Percentiles rank a stretch among this genome's conserved stretches.
phyloP scores from a whole-genome alignment of 371 early-diverging fungal species.

The Haplosporangium sp. region DNA sequence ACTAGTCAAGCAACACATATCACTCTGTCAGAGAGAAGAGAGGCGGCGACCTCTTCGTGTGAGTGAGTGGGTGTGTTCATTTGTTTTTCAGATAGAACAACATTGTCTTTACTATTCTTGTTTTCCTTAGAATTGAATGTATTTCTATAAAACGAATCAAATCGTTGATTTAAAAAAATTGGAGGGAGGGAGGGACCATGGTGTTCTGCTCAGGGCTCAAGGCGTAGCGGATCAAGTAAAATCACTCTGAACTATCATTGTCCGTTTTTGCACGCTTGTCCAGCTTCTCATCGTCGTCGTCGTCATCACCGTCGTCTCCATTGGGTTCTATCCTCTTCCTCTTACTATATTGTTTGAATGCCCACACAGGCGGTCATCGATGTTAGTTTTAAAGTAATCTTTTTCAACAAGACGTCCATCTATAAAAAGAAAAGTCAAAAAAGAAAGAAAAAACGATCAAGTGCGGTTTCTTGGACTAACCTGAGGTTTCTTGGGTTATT shows the following conservation, averaged over 20 bases:
- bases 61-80: too few relatives aligned
- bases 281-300: constrained; percentile 31
- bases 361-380: too few relatives aligned
- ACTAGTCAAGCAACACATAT: background rate
- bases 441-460: constrained; percentile 6
- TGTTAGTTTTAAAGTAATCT: too few relatives aligned
- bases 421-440: constrained; percentile 23
- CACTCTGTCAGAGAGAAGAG: too few relatives aligned
- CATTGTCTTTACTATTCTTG: background rate
- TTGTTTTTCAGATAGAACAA: background rate
- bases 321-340: constrained; percentile 51
- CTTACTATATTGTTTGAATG: too few relatives aligned
- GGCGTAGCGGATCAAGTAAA: too few relatives aligned
- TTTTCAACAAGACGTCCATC: too few relatives aligned
- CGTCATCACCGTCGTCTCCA: constrained; percentile 57
- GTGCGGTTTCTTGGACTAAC: too few relatives aligned
- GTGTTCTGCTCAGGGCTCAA: too few relatives aligned
- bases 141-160: background rate
- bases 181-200: too few relatives aligned
- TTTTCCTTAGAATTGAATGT: background rate
- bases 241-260: constrained; percentile 15
- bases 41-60: too few relatives aligned
- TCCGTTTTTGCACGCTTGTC: constrained; percentile 34
- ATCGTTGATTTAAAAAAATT: too few relatives aligned
- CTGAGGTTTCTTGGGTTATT: constrained; percentile 75